phyloP scores from a whole-genome alignment of 495 filamentous ascomycete genomes.

The Aspergillus steynii region DNA sequence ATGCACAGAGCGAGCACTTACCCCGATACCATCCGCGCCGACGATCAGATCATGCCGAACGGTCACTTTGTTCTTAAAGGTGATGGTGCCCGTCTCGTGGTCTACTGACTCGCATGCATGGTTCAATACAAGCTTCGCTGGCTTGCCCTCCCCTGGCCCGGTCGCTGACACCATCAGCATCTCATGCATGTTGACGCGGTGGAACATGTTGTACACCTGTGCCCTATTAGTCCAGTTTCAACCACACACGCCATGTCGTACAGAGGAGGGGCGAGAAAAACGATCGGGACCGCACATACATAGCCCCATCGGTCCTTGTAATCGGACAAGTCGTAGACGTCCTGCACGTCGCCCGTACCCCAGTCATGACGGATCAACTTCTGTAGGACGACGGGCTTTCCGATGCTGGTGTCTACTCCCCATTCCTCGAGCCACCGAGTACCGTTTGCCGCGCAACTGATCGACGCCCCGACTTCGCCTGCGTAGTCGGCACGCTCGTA shows the following conservation, averaged over 20 bases:
- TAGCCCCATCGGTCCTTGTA: conserved; percentile 47
- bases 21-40: conserved; percentile 47
- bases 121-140: conserved; percentile 44
- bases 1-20: background rate
- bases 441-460: conserved; percentile 47
- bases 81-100: conserved; percentile 34
- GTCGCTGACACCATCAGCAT: conserved; percentile 53
- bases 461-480: conserved; percentile 45
- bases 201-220: conserved; percentile 54
- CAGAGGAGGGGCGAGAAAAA: background rate
- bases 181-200: conserved; percentile 55
- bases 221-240: background rate
- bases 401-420: conserved; percentile 43
- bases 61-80: conserved; percentile 35
- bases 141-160: conserved; percentile 42
- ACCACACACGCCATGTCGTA: conserved; percentile 1
- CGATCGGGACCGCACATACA: conserved; percentile 9
- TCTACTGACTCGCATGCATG: conserved; percentile 43
- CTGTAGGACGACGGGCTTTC: conserved; percentile 47
- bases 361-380: conserved; percentile 52
- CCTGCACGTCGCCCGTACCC: conserved; percentile 47
- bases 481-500: conserved; percentile 44
- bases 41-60: conserved; percentile 42
- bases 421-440: conserved; percentile 49
- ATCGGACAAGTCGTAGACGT: conserved; percentile 45